Base-by-base conservation (phyloP, 2,329 filamentous ascomycete genomes). In the Volutella citrinella region DNA sequence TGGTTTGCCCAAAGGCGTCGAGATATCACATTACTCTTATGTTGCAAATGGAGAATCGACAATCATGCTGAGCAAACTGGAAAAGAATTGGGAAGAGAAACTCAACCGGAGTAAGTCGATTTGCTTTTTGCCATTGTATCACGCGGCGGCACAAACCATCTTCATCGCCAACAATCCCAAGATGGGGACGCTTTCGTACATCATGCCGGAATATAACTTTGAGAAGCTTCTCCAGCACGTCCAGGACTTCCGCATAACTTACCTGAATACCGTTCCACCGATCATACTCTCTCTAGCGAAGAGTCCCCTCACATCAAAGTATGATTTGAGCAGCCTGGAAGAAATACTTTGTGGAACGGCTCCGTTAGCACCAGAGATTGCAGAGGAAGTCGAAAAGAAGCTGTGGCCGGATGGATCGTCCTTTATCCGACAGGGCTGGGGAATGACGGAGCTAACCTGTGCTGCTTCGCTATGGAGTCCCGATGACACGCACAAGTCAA, bases 1-100 rank as follows among this genome's bases (percentile, higher is more conserved):
- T 0, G 87, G 87, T 3, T 70, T 87, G 2, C 85, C 87, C 4
- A 94, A 93, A 55, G 87, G 87, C 7, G 87, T 93, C 8, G 80
- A 84, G 60, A 82, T 90, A 43, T 78, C 78, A 15, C 86, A 91
- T 59, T 65, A 68, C 35, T 81, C 85, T 45, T 86, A 87, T 51
- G 73, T 87, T 24, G 72, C 83, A 41, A 89, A 89, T 53, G 73
- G 32, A 11, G 32, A 30, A 21, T 10, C 32, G 6, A 14, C 10
- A 15, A 16, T 27, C 14, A 10, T 16, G 25, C 25, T 16, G 9
- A 27, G 15, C 9, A 25, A 7, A 25, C n/a, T n/a, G n/a, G n/a
- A n/a, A n/a, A n/a, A n/a, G n/a, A n/a, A n/a, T n/a, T n/a, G n/a
- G n/a, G n/a, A n/a, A n/a, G n/a, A n/a, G n/a, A n/a, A n/a, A n/a